Base-by-base conservation (phyloP, 495 filamentous ascomycete genomes). In the Podospora anserina region DNA sequence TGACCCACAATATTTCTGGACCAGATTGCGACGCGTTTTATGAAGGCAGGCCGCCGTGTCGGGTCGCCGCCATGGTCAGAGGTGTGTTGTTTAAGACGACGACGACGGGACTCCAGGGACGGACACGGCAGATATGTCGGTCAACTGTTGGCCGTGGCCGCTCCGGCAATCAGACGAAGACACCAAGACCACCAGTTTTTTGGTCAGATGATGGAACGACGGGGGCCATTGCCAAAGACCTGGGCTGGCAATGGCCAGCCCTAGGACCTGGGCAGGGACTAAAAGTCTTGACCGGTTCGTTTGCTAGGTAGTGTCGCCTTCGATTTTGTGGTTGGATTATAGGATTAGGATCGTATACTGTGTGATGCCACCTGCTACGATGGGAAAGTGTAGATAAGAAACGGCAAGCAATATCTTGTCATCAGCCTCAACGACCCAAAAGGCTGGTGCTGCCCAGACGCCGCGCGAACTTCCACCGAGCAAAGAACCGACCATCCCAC, bases 341-440 rank as follows among this genome's bases (percentile, higher is more conserved):
- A 49, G 39, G 39, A 49, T 49, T 49, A 49, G 39, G 39, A 49
- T 49, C 39, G 13, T 49, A 58, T 19, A 58, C 18, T 11, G 0
- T n/a, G 23, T 57, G 15, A 58, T 58, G 16, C 55, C 55, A 58
- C 55, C 55, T 58, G 19, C 55, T 58, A 49, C 39, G 39, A 49
- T 49, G 39, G 39, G 39, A 49, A 49, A 49, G 39, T 49, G 39
- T 16, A 11, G 39, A 49, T 49, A 49, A 49, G 9, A 49, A 49
- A 49, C 7, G 39, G 39, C 13, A 49, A 49, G 6, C 39, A 23
- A 23, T 23, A 23, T 58, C 55, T 58, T 26, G n/a, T 19, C 55
- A 20, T 58, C 55, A 58, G 55, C 55, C 55, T 58, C 55, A 58
- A 56, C 18, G 55, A 58, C 55, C 55, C 55, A 58, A 58, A 58